Evolutionary conservation across 2,329 filamentous ascomycete species (phyloP).

Genomic region (Aspergillus oerlinghausenensis): DNA sequence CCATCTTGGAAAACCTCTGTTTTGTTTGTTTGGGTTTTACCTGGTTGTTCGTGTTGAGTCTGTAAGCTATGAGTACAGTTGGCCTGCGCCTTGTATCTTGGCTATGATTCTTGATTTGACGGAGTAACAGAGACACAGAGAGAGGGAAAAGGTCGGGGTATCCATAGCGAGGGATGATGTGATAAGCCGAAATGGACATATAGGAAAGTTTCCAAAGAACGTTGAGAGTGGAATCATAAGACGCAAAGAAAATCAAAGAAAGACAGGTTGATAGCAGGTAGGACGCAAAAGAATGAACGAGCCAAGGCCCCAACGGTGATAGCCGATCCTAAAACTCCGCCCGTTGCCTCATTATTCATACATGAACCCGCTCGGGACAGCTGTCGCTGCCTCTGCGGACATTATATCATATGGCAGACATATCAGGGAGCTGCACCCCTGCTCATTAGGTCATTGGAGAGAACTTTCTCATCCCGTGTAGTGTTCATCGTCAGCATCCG

Average conservation of each 20-base stretch:
- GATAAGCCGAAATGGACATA: not conserved
- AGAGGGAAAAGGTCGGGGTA: not conserved
- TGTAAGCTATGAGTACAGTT: not conserved
- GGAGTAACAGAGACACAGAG: not conserved
- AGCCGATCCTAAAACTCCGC: not conserved
- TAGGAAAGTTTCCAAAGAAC: not conserved
- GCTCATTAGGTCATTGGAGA: not conserved
- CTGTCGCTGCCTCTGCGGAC: not conserved
- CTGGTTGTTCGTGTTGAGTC: not conserved
- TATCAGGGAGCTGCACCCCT: not conserved
- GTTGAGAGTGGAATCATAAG: not conserved
- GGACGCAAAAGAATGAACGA: not conserved
- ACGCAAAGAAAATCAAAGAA: not conserved
- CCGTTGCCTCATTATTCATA: not conserved
- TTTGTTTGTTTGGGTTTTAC: not conserved
- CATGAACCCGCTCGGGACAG: not conserved
- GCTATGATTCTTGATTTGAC: not conserved
- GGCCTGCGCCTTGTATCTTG: not conserved
- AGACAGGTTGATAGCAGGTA: not conserved
- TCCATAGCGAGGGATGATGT: not conserved
- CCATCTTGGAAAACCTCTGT: not conserved
- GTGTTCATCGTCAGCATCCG: not conserved
- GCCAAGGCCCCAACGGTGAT: not conserved
- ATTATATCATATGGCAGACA: not conserved
- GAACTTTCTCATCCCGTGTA: not conserved